Base-by-base conservation (phyloP, 352 stramenopile genomes). In the Pythium volutum region DNA sequence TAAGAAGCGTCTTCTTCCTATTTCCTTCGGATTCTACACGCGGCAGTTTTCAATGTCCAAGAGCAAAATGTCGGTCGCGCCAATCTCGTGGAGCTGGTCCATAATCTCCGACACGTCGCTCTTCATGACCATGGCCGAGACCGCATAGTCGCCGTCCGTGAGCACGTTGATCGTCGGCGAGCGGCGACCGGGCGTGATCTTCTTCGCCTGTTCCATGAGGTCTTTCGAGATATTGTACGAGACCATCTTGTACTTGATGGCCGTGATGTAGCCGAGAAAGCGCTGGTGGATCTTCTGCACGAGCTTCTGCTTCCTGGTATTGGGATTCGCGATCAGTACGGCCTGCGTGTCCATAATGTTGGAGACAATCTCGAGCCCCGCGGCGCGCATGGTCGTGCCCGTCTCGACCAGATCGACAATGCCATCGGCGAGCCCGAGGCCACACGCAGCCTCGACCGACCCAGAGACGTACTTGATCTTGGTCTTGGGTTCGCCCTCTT, bases 331-430 rank as follows among this genome's bases (percentile, higher is more conserved):
- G 60, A 96, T 95, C 38, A 99, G 81, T 57, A 98, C 88, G 45
- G 95, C 88, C 77, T 99, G 69, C 6, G 87, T 96, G 34, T 81
- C 73, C 45, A 98, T 73, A 66, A 99, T 96, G 20, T 95, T 97
- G 33, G 83, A 91, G 55, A 98, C 86, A 39, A 99, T 76, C 74
- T 98, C 95, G 36, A 99, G 73, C 2, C 96, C 96, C 22, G 96
- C 96, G 27, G 96, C 96, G 68, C 93, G 97, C 96, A 99, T 99
- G 26, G 97, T 99, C 34, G 97, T 99, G 27, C 97, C 97, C 12
- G 97, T 99, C 78, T 99, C 97, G 15, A 99, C 96, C 26, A 99
- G 81, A 84, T 99, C 97, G 27, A 99, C 96, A 60, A 99, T 97
- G 45, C 94, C 97, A 73, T 99, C 97, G 15, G 97, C 97, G 34